Evolutionary conservation across 768 basidiomycete genomes (phyloP), one percentile per base, ranked within the genome.

Genomic region (Amanita thiersii): DNA sequence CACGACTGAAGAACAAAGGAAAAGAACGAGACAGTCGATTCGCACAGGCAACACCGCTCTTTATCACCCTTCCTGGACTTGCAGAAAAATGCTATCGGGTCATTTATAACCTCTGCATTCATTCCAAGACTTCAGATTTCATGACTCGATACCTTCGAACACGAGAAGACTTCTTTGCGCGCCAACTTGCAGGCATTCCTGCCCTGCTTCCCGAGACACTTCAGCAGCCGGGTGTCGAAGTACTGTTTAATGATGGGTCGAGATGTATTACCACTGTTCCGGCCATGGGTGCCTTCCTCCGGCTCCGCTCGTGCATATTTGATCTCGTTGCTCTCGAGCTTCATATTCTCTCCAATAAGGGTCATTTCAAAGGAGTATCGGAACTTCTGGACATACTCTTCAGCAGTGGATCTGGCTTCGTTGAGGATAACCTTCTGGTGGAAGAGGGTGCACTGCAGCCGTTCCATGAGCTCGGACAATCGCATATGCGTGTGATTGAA

Each of bases 241-340:
- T 86, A 7, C 56, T 74, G 25, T 91, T 88, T 54, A 64, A 61
- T 19, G 88, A 93, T 49, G 85, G 85, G 3, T 71, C 77, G 12
- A 72, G 81, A 17, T 66, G 86, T 8, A 59, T 69, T 29, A 83
- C 87, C 4, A 84, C 79, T 5, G 78, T 85, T 24, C 57, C 79
- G 1, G 72, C 76, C 1, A 60, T 93, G 7, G 72, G 77, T 39
- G 72, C 89, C 0, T 90, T 87, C 72, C 70, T 97, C 8, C 80
- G 81, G 11, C 62, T 90, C 31, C 82, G 90, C 24, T 86, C 91
- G 1, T 85, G 79, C 58, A 77, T 96, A 35, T 74, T 96, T 46
- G 86, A 94, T 50, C 73, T 86, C 17, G 77, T 81, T 17, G 88
- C 93, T 1, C 72, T 97, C 26, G 93, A 97, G 56, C 65, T 96